Conservation (phyloP, 768 basidiomycete species). For the Cystofilobasidium bisporidii region DNA sequence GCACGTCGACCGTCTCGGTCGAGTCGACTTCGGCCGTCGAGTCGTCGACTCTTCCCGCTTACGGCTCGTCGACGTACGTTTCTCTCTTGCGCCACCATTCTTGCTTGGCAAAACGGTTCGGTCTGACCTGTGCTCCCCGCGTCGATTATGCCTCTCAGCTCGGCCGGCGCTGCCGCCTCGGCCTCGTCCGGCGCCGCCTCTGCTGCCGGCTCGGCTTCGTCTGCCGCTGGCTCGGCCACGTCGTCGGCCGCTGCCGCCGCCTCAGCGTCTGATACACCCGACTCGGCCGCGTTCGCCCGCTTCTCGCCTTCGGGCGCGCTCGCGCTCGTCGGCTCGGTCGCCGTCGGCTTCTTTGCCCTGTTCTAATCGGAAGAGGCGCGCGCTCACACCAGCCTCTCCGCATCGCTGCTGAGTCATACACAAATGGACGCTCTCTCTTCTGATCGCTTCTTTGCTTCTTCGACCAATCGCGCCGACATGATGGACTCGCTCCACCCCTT, state of each 20-base stretch:
- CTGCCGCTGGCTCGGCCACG: conserved; percentile 28
- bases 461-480: too few species aligned
- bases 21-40: conserved; percentile 58
- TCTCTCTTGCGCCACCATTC: not conserved
- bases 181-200: conserved; percentile 7
- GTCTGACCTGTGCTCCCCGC: not conserved
- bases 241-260: conserved; percentile 27
- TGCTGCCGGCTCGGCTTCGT: conserved; percentile 14
- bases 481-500: too few species aligned
- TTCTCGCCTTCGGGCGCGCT: conserved; percentile 10
- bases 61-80: conserved; percentile 2
- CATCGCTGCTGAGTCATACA: too few species aligned
- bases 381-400: too few species aligned
- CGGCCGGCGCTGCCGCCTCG: not conserved
- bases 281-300: conserved; percentile 26
- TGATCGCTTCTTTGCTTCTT: not conserved
- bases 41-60: conserved; percentile 50
- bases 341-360: not conserved
- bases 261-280: conserved; percentile 19
- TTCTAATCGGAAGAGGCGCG: not conserved
- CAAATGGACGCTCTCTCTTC: not conserved
- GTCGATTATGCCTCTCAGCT: not conserved
- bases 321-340: conserved; percentile 18
- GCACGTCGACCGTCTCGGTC: conserved; percentile 49
- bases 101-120: not conserved